These are phyloP conservation scores for Boletus subparvulus DNA, from an alignment of 768 basidiomycete genomes.

Conservation along the genomic window DNA sequence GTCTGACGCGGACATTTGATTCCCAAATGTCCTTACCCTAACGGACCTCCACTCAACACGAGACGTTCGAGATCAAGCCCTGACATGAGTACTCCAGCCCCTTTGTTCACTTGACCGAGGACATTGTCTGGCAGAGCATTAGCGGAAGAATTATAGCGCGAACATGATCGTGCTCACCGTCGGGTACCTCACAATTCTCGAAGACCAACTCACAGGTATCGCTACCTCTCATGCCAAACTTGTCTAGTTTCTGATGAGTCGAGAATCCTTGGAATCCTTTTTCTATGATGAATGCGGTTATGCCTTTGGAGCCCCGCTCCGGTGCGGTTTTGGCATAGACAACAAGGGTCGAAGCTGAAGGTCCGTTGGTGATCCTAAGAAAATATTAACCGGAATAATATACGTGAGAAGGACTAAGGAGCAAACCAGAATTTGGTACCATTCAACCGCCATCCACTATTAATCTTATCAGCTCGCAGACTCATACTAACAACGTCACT, in stretches of 20 bases:
- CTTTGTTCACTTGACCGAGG: constrained; percentile 75
- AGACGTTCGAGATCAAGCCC: constrained; percentile 91
- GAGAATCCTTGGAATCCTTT: constrained; percentile 82
- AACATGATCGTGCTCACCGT: constrained; percentile 49
- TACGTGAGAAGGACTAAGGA: background rate
- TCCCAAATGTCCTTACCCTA: constrained; percentile 56
- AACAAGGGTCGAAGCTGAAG: constrained; percentile 84
- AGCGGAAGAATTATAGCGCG: background rate
- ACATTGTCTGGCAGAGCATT: constrained; percentile 61
- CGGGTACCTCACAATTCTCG: constrained; percentile 85
- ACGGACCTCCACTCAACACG: constrained; percentile 87
- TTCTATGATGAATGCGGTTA: constrained; percentile 91
- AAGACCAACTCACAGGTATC: constrained; percentile 95
- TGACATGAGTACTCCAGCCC: constrained; percentile 89
- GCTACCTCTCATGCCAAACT: constrained; percentile 95
- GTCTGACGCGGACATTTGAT: constrained; percentile 1
- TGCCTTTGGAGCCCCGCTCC: constrained; percentile 77
- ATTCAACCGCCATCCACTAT: constrained; percentile 76
- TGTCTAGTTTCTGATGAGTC: constrained; percentile 88
- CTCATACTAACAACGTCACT: constrained; percentile 97
- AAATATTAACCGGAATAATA: background rate
- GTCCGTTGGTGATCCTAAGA: constrained; percentile 91
- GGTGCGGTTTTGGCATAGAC: constrained; percentile 91
- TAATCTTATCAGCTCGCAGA: constrained; percentile 73
- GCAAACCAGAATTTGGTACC: constrained; percentile 90